A percentile compares a stretch with the other conserved stretches of the same genome.
phyloP scores from a whole-genome alignment of 139 green algal genomes.

The Chlorella sp. region DNA sequence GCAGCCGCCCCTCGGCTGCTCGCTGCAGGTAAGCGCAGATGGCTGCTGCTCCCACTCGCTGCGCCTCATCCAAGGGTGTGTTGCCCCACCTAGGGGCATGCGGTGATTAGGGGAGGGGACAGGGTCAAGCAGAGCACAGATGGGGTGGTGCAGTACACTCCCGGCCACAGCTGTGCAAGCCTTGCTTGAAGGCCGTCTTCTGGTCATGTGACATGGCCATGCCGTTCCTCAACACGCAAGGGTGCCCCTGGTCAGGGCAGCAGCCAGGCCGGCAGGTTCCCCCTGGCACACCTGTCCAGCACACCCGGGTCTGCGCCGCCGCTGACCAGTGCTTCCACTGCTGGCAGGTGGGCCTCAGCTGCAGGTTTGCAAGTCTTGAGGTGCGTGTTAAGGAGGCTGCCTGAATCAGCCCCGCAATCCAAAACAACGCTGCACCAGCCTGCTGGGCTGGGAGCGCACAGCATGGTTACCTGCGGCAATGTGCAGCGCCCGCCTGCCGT shows the following conservation, averaged over 20 bases:
- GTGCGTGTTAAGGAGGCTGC: neutral
- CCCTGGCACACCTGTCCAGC: slow-evolving; percentile 20
- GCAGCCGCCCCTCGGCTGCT: neutral
- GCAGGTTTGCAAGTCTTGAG: neutral
- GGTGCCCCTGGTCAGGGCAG: too few relatives aligned
- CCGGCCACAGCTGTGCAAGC: neutral
- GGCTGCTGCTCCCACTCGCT: slow-evolving; percentile 50
- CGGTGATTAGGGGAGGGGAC: neutral
- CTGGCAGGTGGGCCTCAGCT: slow-evolving; percentile 62
- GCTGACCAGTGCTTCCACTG: slow-evolving; percentile 42
- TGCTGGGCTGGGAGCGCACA: neutral
- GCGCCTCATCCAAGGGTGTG: slow-evolving; percentile 60
- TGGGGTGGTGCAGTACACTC: neutral
- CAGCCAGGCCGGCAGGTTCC: neutral
- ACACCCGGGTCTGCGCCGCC: slow-evolving; percentile 19
- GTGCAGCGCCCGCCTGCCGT: slow-evolving; percentile 67
- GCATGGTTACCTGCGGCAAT: slow-evolving; percentile 46
- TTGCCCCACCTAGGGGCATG: slow-evolving; percentile 47
- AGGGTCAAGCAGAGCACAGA: neutral
- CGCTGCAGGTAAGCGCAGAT: slow-evolving; percentile 16
- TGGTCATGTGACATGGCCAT: neutral
- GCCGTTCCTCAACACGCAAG: too few relatives aligned
- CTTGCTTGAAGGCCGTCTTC: neutral
- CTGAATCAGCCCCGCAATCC: neutral
- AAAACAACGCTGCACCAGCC: neutral